A percentile compares a stretch with the other conserved stretches of the same genome.
These are phyloP conservation scores for Cupressus sempervirens DNA, from an alignment of 75 land plant genomes.

Conservation along the genomic window DNA sequence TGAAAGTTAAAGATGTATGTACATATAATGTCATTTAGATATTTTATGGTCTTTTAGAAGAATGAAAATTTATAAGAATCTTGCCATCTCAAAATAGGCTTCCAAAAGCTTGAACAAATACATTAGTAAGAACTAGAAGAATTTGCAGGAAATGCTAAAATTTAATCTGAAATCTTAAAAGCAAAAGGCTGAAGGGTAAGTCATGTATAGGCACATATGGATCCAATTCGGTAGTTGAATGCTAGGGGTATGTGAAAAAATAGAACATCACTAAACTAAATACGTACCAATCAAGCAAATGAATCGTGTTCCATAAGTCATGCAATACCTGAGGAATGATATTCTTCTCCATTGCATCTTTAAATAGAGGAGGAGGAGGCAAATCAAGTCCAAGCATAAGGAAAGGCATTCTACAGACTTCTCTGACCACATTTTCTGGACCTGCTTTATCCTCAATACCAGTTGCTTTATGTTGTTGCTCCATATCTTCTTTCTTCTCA, in stretches of 20 bases:
- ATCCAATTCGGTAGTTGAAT: not conserved
- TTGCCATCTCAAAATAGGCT: not conserved
- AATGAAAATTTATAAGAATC: not conserved
- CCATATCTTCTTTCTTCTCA: conserved; percentile 45
- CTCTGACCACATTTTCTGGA: conserved; percentile 30
- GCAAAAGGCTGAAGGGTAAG: not conserved
- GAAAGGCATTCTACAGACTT: conserved; percentile 81
- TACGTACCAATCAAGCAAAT: not conserved
- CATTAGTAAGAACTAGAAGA: not conserved
- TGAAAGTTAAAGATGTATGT: too few relatives aligned
- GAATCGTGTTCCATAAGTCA: not conserved
- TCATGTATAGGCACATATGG: not conserved
- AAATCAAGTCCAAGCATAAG: conserved; percentile 98
- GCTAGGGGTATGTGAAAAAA: not conserved
- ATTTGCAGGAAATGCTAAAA: not conserved
- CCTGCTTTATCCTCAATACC: conserved; percentile 32
- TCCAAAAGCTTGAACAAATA: not conserved
- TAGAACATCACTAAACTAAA: not conserved
- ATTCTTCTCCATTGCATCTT: conserved; percentile 98
- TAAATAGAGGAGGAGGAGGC: conserved; percentile 96
- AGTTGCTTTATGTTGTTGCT: conserved; percentile 22
- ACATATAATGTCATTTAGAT: too few relatives aligned
- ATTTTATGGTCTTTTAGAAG: too few relatives aligned
- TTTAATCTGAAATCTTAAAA: not conserved
- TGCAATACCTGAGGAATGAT: conserved; percentile 91